Conservation (phyloP, 169 alveolate genomes). For the Plasmodium ovale region DNA sequence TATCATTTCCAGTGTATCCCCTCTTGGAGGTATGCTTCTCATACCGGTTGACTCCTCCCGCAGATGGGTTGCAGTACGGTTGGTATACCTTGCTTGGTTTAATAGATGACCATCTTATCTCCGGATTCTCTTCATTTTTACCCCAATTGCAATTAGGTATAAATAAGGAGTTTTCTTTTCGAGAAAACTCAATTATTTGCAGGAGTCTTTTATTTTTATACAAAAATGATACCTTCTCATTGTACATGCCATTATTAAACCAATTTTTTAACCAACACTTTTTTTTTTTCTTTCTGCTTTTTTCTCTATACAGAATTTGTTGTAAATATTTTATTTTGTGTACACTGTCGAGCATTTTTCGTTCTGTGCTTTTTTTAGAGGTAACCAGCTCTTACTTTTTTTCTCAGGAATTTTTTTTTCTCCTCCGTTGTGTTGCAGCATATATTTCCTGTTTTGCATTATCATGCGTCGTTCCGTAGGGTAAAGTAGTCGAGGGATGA, state of each 20-base stretch:
- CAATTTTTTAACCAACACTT: background rate
- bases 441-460: too few species aligned
- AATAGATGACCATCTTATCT: too few species aligned
- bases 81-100: too few species aligned
- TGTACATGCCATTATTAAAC: background rate
- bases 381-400: too few species aligned
- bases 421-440: too few species aligned
- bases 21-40: background rate
- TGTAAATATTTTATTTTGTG: conserved; percentile 28
- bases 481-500: too few species aligned
- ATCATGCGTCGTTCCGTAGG: too few species aligned
- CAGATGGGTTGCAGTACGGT: background rate
- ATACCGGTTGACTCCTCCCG: background rate
- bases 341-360: conserved; percentile 20
- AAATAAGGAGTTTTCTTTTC: conserved; percentile 5
- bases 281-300: conserved; percentile 14
- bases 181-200: conserved; percentile 24
- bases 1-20: background rate
- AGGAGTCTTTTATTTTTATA: conserved; percentile 28
- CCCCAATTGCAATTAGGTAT: background rate
- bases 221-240: conserved; percentile 17
- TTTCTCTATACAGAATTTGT: conserved; percentile 46
- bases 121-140: background rate
- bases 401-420: too few species aligned
- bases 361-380: too few species aligned